Evolutionary conservation across 176 grass and related monocot species (phyloP).

Genomic region (Zea luxurians): DNA sequence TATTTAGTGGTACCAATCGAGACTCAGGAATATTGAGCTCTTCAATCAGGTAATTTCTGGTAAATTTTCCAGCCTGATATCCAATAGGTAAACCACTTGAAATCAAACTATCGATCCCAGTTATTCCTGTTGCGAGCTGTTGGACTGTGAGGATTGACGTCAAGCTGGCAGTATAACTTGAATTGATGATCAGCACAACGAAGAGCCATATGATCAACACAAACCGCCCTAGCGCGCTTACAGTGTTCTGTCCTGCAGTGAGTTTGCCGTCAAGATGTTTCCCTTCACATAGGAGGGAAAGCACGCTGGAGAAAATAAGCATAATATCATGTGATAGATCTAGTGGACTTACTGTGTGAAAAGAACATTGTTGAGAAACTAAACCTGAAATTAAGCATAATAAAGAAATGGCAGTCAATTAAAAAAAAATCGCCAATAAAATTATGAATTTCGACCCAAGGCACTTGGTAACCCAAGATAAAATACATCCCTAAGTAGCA

Average conservation of each 20-base stretch:
- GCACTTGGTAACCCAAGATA: background rate
- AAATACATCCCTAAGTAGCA: constrained; percentile 6
- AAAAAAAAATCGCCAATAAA: constrained; percentile 10
- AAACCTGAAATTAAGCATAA: constrained; percentile 59
- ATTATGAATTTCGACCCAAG: background rate
- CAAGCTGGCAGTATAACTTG: constrained; percentile 90
- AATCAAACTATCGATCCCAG: constrained; percentile 69
- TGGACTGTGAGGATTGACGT: constrained; percentile 92
- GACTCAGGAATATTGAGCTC: constrained; percentile 68
- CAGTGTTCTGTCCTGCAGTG: constrained; percentile 70
- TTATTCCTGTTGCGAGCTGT: constrained; percentile 74
- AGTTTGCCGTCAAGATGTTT: constrained; percentile 22
- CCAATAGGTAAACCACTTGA: constrained; percentile 63
- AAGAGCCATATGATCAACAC: constrained; percentile 95
- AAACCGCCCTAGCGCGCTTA: constrained; percentile 62
- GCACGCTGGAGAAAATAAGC: constrained; percentile 14
- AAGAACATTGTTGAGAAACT: constrained; percentile 98
- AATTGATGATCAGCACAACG: constrained; percentile 84
- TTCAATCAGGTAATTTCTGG: constrained; percentile 73
- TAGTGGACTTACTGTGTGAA: constrained; percentile 72
- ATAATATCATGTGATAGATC: constrained; percentile 21
- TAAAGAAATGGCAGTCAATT: constrained; percentile 32
- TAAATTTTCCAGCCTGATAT: constrained; percentile 78
- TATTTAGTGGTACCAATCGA: constrained; percentile 58
- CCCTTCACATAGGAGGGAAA: constrained; percentile 24